Percentiles rank a stretch among this genome's conserved stretches.
Evolutionary conservation across 2,329 filamentous ascomycete species (phyloP).

Genomic region (Ceratocystis variospora): DNA sequence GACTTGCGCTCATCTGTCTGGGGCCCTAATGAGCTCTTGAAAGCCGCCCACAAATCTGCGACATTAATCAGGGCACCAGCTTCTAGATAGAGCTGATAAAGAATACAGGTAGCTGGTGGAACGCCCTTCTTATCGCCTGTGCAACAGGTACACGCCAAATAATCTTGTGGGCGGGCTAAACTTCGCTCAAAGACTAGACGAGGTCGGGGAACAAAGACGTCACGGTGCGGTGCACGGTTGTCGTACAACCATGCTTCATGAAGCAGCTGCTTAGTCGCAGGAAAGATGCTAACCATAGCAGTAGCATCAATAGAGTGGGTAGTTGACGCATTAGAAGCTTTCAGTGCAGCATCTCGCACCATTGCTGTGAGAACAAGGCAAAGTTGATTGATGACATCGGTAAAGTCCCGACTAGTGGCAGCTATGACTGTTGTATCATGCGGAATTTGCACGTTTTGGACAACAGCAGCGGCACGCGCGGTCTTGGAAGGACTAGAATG

Average conservation of each 20-base stretch:
- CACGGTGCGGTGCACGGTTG: constrained; percentile 50
- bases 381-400: constrained; percentile 42
- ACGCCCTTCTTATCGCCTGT: constrained; percentile 22
- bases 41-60: constrained; percentile 67
- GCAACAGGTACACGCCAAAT: constrained; percentile 61
- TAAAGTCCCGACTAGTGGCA: constrained; percentile 57
- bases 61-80: constrained; percentile 65
- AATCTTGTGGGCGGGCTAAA: constrained; percentile 59
- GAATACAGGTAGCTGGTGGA: constrained; percentile 54
- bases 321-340: background rate
- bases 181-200: constrained; percentile 57
- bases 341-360: constrained; percentile 29
- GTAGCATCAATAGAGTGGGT: constrained; percentile 23
- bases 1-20: constrained; percentile 38
- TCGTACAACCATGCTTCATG: constrained; percentile 68
- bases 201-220: constrained; percentile 64
- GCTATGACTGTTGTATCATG: constrained; percentile 59
- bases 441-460: constrained; percentile 68
- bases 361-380: constrained; percentile 22
- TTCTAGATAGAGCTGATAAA: constrained; percentile 70
- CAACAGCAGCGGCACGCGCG: constrained; percentile 62
- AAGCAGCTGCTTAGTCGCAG: constrained; percentile 39
- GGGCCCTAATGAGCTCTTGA: constrained; percentile 46
- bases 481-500: constrained; percentile 56
- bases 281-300: constrained; percentile 24